These are phyloP conservation scores for Oryza officinalis DNA, from an alignment of 176 grass and related monocot species.

Conservation along the genomic window DNA sequence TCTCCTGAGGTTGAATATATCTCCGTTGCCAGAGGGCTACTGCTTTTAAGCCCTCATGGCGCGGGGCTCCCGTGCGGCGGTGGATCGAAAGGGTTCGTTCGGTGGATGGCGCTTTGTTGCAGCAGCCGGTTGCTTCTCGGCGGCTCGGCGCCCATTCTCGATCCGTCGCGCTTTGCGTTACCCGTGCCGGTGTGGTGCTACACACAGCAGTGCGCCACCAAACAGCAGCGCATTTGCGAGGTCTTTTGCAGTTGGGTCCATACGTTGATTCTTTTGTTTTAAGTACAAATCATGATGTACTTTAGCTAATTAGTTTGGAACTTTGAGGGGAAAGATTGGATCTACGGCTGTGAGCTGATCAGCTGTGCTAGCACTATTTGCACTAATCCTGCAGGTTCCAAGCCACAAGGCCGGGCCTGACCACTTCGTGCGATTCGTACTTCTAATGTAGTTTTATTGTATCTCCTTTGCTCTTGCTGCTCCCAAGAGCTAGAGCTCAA, in stretches of 20 bases:
- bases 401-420: background rate
- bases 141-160: too few relatives aligned
- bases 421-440: background rate
- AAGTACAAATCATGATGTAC: background rate
- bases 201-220: too few relatives aligned
- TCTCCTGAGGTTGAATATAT: background rate
- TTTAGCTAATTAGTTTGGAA: background rate
- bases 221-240: background rate
- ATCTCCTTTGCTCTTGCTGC: background rate
- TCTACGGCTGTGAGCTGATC: background rate
- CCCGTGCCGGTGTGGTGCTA: too few relatives aligned
- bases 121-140: background rate
- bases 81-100: background rate
- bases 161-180: too few relatives aligned
- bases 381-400: background rate
- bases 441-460: background rate
- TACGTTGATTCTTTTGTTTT: background rate
- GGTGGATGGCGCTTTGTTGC: background rate
- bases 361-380: background rate
- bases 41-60: background rate
- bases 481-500: background rate
- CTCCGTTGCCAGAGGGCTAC: constrained; percentile 14
- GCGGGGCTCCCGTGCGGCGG: constrained; percentile 13
- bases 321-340: background rate
- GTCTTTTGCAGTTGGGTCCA: background rate